These are phyloP conservation scores for Thymus quinquecostatus DNA, from an alignment of 257 asterid species.

Conservation along the genomic window DNA sequence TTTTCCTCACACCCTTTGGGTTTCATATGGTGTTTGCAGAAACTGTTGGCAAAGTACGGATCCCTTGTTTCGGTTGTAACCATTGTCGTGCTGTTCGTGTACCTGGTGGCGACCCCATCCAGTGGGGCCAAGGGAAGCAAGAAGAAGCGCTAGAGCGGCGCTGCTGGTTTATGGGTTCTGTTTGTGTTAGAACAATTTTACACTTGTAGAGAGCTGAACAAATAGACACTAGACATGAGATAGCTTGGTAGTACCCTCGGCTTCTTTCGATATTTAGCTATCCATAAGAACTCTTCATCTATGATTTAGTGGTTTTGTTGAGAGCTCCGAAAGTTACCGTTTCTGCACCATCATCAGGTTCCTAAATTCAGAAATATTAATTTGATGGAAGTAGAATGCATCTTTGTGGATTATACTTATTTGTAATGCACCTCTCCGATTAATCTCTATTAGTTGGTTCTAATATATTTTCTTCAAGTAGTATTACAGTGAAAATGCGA, in stretches of 20 bases:
- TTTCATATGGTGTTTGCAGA: slow-evolving; percentile 50
- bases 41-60: slow-evolving; percentile 80
- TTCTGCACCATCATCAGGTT: not conserved
- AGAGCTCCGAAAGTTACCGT: slow-evolving; percentile 20
- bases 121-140: slow-evolving; percentile 72
- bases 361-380: not conserved
- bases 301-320: slow-evolving; percentile 23
- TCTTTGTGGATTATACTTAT: not conserved
- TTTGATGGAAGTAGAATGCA: not conserved
- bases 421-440: too few species aligned
- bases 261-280: slow-evolving; percentile 29
- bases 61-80: slow-evolving; percentile 76
- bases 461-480: too few species aligned
- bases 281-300: slow-evolving; percentile 6
- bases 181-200: slow-evolving; percentile 35
- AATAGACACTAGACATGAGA: slow-evolving; percentile 42
- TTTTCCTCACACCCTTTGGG: not conserved
- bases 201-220: slow-evolving; percentile 39
- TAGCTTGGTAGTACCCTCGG: slow-evolving; percentile 36
- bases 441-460: too few species aligned
- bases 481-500: too few species aligned
- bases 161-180: slow-evolving; percentile 29
- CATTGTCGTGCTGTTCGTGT: slow-evolving; percentile 60
- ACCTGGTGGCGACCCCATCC: slow-evolving; percentile 68
- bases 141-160: slow-evolving; percentile 60